Base-by-base conservation (phyloP, 2,329 filamentous ascomycete species). In the Phyllosticta citribraziliensis region DNA sequence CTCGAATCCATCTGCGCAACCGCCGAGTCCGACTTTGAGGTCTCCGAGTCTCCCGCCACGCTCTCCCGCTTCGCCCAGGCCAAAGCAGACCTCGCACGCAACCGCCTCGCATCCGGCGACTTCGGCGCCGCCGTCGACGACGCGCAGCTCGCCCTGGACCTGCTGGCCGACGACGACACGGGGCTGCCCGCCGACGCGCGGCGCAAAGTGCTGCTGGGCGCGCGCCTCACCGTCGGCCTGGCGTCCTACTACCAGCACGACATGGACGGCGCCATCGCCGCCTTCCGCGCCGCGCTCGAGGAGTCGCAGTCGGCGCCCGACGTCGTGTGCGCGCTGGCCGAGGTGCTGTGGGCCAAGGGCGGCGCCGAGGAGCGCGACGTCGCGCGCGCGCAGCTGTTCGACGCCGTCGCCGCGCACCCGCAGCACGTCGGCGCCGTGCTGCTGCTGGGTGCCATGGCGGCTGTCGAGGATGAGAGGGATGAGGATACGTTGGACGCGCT, bases 291-390 rank as follows among this genome's bases (percentile, higher is more conserved):
- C 2, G 91, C 91, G 0, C 79, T 97, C 8, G 80, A 86, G 61
- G 91, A 96, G 70, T 91, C 88, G 0, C 77, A 83, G 30, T 83
- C 83, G 47, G 86, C 91, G 64, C 88, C 92, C 0, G 91, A 97
- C 69, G 88, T 93, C 1, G 86, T 91, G 0, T 97, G 92, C 69
- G 80, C 97, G 12, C 80, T 97, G 12, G 89, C 92, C 0, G 91
- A 97, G 73, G 89, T 97, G 0, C 81, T 97, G 0, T 99, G 94
- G 93, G 92, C 92, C 0, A 91, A 90, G 65, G 91, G 89, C 9
- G 85, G 86, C 0, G 84, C 87, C 6, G 81, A 86, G 0, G 88
- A 92, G 60, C 84, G 87, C 55, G 84, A 87, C 56, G 85, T 88
- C 64, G 92, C 93, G 17, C 83, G 91, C 3, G 85, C 88, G 58